phyloP scores from a whole-genome alignment of 805 yeast species.

The Pichia eremophila region DNA sequence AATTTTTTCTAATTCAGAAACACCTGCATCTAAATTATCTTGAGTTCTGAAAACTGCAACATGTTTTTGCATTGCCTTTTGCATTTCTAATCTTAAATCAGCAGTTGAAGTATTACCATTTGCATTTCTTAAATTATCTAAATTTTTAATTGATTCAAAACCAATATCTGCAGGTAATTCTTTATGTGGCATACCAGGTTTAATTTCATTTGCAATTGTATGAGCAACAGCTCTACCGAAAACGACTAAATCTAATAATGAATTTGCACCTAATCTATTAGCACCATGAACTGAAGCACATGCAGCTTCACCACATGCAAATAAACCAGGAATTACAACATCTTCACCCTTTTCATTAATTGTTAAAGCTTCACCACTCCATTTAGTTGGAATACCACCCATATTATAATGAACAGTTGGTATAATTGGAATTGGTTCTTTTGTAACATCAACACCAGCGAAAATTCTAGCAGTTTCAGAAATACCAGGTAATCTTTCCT shows the following conservation, averaged over 20 bases:
- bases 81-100: constrained; percentile 85
- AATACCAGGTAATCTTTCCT: constrained; percentile 97
- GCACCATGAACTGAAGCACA: constrained; percentile 99
- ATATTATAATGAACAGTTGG: constrained; percentile 99
- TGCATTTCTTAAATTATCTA: constrained; percentile 82
- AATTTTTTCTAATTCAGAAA: constrained; percentile 60
- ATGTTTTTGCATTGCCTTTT: constrained; percentile 91
- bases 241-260: constrained; percentile 90
- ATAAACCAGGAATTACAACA: constrained; percentile 81
- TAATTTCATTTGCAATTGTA: constrained; percentile 73
- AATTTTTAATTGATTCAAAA: constrained; percentile 78
- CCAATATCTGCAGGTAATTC: constrained; percentile 83
- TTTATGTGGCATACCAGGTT: constrained; percentile 83
- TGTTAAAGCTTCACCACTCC: constrained; percentile 90
- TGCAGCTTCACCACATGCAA: constrained; percentile 98
- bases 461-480: constrained; percentile 97
- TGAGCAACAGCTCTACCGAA: constrained; percentile 98
- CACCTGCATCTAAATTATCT: constrained; percentile 87
- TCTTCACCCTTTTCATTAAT: constrained; percentile 83
- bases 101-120: constrained; percentile 78
- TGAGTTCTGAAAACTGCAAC: constrained; percentile 96
- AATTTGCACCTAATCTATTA: constrained; percentile 97
- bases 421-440: constrained; percentile 96
- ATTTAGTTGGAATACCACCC: constrained; percentile 99
- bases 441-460: constrained; percentile 98